Percentiles rank a stretch among this genome's conserved stretches.
Evolutionary conservation across 164 flowering plant species (phyloP).

Genomic region (Paratinospora sagittata): DNA sequence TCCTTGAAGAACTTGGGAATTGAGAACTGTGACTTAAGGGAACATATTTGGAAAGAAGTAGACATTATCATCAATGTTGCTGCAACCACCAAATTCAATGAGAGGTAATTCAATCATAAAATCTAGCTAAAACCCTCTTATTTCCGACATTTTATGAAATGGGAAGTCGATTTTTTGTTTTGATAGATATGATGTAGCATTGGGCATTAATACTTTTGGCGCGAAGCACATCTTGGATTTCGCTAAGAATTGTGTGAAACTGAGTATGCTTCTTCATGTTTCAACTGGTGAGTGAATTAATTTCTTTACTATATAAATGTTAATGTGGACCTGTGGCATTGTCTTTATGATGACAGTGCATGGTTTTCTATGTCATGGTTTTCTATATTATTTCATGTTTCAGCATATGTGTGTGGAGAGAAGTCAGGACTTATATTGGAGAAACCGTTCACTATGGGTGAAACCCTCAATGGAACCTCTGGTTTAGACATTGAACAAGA

Average conservation of each 20-base stretch:
- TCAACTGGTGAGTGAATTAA: constrained; percentile 40
- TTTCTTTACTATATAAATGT: neutral
- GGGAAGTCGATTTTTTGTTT: neutral
- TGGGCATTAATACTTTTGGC: constrained; percentile 47
- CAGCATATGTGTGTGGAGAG: constrained; percentile 68
- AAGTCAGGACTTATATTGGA: constrained; percentile 43
- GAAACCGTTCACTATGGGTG: constrained; percentile 38
- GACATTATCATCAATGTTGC: constrained; percentile 50
- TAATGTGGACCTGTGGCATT: neutral
- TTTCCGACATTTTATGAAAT: neutral
- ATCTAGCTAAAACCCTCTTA: neutral
- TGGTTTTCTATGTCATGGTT: too few relatives aligned
- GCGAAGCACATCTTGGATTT: constrained; percentile 42
- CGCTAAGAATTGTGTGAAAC: constrained; percentile 46
- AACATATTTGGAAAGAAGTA: constrained; percentile 37
- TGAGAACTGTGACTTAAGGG: constrained; percentile 28
- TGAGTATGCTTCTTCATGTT: constrained; percentile 44
- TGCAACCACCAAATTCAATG: constrained; percentile 55
- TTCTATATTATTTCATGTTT: neutral
- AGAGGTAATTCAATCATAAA: constrained; percentile 23
- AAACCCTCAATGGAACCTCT: constrained; percentile 38
- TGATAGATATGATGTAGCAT: constrained; percentile 28
- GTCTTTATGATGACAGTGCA: neutral
- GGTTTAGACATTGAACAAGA: constrained; percentile 39
- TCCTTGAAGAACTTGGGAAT: constrained; percentile 40